Percentiles rank a stretch among this genome's conserved stretches.
Evolutionary conservation across 192 early-diverging fungal genomes (phyloP).

Genomic region (Podila verticillata): DNA sequence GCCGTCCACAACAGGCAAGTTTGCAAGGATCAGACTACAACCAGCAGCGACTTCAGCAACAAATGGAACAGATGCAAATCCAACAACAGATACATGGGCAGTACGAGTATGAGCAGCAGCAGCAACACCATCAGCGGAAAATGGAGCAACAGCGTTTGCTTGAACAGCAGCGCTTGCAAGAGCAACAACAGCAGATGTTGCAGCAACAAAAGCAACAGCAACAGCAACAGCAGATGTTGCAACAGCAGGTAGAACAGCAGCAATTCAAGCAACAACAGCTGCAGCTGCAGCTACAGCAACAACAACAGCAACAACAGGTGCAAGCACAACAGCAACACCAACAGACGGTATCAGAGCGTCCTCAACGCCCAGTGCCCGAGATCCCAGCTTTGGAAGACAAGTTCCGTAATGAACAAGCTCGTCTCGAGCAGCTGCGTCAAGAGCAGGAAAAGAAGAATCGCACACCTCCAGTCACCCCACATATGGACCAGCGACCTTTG

Average conservation of each 20-base stretch:
- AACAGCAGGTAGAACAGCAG: conserved; percentile 17
- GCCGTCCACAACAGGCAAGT: conserved; percentile 2
- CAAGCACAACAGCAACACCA: conserved; percentile 8
- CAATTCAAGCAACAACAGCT: conserved; percentile 17
- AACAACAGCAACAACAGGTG: conserved; percentile 1
- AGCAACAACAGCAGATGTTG: conserved; percentile 10
- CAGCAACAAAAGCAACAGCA: conserved; percentile 28
- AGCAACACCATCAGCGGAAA: conserved; percentile 48
- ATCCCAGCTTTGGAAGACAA: conserved; percentile 16
- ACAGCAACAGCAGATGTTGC: conserved; percentile 11
- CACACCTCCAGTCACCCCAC: conserved; percentile 10
- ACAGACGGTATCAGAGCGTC: conserved; percentile 7
- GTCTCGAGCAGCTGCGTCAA: conserved; percentile 40
- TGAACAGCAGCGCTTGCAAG: conserved; percentile 41
- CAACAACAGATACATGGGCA: conserved; percentile 37
- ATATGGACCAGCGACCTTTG: conserved; percentile 23
- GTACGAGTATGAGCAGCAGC: conserved; percentile 53
- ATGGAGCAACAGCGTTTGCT: conserved; percentile 48
- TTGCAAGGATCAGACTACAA: conserved; percentile 23
- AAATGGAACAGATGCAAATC: conserved; percentile 35
- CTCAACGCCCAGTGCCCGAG: conserved; percentile 11
- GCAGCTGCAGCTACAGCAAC: conserved; percentile 23
- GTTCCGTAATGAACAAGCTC: conserved; percentile 38
- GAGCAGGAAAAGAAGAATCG: conserved; percentile 43
- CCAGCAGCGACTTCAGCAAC: conserved; percentile 31